Base-by-base conservation (phyloP, 2,329 filamentous ascomycete species). In the Fusarium brachygibbosum region DNA sequence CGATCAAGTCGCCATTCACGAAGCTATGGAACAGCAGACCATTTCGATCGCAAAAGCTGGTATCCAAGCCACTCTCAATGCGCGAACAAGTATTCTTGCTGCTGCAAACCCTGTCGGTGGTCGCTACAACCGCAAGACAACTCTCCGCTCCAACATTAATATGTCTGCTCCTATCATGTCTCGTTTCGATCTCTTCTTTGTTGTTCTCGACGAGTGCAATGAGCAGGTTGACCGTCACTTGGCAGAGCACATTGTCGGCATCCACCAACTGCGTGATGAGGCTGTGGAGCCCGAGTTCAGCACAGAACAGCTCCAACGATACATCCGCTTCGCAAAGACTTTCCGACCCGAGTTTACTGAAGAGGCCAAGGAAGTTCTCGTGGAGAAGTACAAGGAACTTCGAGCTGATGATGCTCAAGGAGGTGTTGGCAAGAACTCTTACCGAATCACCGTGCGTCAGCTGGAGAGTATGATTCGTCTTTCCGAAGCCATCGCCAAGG, bases 11-110 rank as follows among this genome's bases (percentile, higher is more conserved):
- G 96, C 96, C 70, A 99, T 99, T 76, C 96, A 99, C 87, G 96
- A 99, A 88, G 96, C 96, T 63, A 99, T 99, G 96, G 96, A 99
- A 87, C 96, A 99, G 84, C 96, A 99, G 82, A 99, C 96, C 7
- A 99, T 99, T 71, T 98, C 94, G 11, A 99, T 99, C 75, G 95
- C 96, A 63, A 99, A 99, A 82, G 96, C 96, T 7, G 96, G 96
- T 75, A 99, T 99, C 62, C 96, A 99, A 79, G 97, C 96, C 6
- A 99, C 96, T 0, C 87, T 99, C 45, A 99, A 99, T 77, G 96
- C 96, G 4, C 90, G 96, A 57, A 98, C 96, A 1, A 96, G 92
- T 46, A 98, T 99, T 75, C 90, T 99, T 17, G 96, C 96, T 1
- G 96, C 96, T 9, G 96, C 96, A 31, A 99, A 99, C 79, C 96